phyloP scores from a whole-genome alignment of 768 basidiomycete genomes.

The Naganishia vishniacii region DNA sequence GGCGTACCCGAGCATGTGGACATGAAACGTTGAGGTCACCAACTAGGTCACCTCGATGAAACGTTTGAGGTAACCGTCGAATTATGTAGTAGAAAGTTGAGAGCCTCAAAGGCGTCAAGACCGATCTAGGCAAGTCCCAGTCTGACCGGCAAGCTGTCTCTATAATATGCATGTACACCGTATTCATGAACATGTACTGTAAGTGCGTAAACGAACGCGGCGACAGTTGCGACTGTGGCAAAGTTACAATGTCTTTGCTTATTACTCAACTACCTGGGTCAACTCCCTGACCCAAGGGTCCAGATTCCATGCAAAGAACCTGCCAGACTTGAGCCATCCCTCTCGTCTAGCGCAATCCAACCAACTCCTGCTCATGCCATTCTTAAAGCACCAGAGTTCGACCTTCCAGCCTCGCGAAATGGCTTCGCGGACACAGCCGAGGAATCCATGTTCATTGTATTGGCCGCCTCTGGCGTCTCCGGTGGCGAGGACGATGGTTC shows the following conservation, averaged over 20 bases:
- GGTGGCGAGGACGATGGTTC: conserved; percentile 81
- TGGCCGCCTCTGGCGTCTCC: conserved; percentile 89
- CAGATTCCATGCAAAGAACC: conserved; percentile 37
- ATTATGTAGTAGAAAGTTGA: too few relatives aligned
- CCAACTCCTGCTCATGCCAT: conserved; percentile 47
- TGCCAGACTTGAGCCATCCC: conserved; percentile 34
- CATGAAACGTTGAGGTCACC: too few relatives aligned
- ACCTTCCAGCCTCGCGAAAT: conserved; percentile 86
- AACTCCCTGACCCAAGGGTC: conserved; percentile 43
- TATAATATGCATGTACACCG: too few relatives aligned
- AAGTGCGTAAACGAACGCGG: too few relatives aligned
- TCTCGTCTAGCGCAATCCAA: conserved; percentile 37
- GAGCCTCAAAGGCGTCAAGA: too few relatives aligned
- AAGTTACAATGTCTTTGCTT: neutral
- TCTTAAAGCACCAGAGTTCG: conserved; percentile 90
- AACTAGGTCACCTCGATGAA: too few relatives aligned
- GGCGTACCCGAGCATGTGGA: neutral
- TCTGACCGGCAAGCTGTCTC: too few relatives aligned
- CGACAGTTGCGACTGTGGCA: too few relatives aligned
- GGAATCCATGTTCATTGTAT: conserved; percentile 87
- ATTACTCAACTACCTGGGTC: conserved; percentile 17
- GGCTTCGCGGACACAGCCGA: conserved; percentile 78
- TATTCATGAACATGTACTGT: too few relatives aligned
- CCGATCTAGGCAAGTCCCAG: too few relatives aligned
- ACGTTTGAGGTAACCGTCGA: too few relatives aligned